Evolutionary conservation across 2,329 filamentous ascomycete genomes (phyloP), one percentile per base, ranked within the genome.

Genomic region (Thielaviopsis euricoi): DNA sequence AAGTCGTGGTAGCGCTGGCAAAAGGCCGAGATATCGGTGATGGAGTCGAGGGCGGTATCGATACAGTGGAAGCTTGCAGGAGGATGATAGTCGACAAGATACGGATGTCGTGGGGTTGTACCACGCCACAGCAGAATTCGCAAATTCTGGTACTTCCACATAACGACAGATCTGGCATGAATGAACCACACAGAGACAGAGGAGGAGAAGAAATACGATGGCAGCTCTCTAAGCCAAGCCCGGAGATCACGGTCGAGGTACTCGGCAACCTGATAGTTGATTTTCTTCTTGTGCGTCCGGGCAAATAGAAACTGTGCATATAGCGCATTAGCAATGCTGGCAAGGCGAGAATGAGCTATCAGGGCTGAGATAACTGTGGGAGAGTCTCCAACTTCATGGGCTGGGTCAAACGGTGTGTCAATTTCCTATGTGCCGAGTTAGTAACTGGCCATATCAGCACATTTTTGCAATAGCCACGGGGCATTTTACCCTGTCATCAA

Each of bases 131-230:
- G 67, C 10, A 75, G 68, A 57, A 74, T 72, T 1, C 71, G 67
- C 3, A 74, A 66, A 53, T 75, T 75, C 19, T 69, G 66, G 52
- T 70, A 69, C 51, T 73, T 69, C 71, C 72, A 74, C 23, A 69
- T 63, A 5, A 73, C 68, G 6, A 74, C 68, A 0, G 67, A 64
- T 37, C 71, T 66, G 0, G 71, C 68, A 4, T 68, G 67, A 0
- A 64, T 60, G 50, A 71, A 74, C 64, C 68, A 70, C 1, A 61
- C 29, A 1, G 70, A 68, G 13, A 70, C 60, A 0, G 67, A 63
- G 1, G 60, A 48, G 3, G 65, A 65, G 2, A 64, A 62, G 52
- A 70, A 71, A 64, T 71, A 73, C 0, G 52, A 40, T 1, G 70
- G 70, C 6, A 72, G 60, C 10, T 59, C 61, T 23, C 64, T 55